These are phyloP conservation scores for Pseudomassariella vexata DNA, from an alignment of 2,329 filamentous ascomycete species.

Conservation along the genomic window DNA sequence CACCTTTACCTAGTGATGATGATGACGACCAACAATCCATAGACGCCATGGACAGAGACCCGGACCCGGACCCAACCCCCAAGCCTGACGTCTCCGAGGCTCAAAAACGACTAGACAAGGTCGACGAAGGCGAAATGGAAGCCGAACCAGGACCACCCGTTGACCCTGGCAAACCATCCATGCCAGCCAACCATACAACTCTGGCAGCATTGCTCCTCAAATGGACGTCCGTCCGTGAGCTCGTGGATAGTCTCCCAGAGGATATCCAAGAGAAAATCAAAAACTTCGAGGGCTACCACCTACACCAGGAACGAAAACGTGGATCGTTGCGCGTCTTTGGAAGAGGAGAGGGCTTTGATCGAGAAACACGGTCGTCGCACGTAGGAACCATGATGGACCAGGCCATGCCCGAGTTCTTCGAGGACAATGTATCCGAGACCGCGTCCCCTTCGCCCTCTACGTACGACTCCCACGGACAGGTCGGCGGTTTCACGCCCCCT, in stretches of 20 bases:
- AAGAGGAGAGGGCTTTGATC: constrained; percentile 61
- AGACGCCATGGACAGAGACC: constrained; percentile 23
- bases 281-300: constrained; percentile 65
- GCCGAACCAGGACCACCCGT: constrained; percentile 46
- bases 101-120: constrained; percentile 25
- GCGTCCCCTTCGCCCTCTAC: constrained; percentile 49
- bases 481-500: constrained; percentile 44
- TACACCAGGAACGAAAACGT: constrained; percentile 67
- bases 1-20: no score
- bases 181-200: constrained; percentile 83
- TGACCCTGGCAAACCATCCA: constrained; percentile 57
- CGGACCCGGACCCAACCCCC: constrained; percentile 16
- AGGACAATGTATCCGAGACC: constrained; percentile 40
- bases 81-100: constrained; percentile 22
- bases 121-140: constrained; percentile 41
- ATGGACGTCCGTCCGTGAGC: constrained; percentile 61
- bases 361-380: constrained; percentile 46
- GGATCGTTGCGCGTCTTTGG: constrained; percentile 73
- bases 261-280: constrained; percentile 44
- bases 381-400: constrained; percentile 28
- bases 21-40: constrained; percentile 11
- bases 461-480: constrained; percentile 51
- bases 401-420: constrained; percentile 31
- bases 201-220: constrained; percentile 76
- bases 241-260: constrained; percentile 54